Percentiles rank a stretch among this genome's conserved stretches.
phyloP scores from a whole-genome alignment of 768 basidiomycete genomes.

The Gelatoporia subvermispora region DNA sequence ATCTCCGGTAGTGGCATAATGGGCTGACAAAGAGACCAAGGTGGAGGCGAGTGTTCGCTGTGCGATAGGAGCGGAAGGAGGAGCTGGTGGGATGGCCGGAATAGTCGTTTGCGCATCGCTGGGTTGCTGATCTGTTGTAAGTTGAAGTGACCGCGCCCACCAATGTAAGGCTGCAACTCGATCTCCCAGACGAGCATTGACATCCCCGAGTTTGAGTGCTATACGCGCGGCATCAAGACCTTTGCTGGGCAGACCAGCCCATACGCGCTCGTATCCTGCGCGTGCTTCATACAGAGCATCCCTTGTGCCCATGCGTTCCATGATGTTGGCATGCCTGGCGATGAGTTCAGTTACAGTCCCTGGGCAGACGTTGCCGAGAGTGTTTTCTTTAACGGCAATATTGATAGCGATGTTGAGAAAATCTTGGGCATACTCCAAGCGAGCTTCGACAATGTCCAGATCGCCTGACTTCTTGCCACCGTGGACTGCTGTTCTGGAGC shows the following conservation, averaged over 20 bases:
- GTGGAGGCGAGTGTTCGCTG: conserved; percentile 60
- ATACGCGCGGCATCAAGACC: conserved; percentile 46
- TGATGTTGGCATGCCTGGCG: conserved; percentile 45
- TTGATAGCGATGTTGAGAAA: conserved; percentile 48
- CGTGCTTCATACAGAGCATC: conserved; percentile 50
- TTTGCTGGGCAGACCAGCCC: conserved; percentile 38
- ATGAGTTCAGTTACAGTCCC: conserved; percentile 53
- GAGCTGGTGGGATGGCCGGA: conserved; percentile 29
- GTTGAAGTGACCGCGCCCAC: conserved; percentile 59
- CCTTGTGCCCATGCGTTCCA: conserved; percentile 57
- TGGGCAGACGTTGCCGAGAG: conserved; percentile 39
- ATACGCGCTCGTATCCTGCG: conserved; percentile 52
- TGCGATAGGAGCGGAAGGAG: conserved; percentile 53
- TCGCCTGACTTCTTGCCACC: conserved; percentile 15
- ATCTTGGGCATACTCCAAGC: conserved; percentile 47
- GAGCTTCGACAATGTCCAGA: conserved; percentile 47
- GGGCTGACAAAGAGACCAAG: conserved; percentile 68
- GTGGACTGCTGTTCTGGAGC: conserved; percentile 28
- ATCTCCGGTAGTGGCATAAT: conserved; percentile 56
- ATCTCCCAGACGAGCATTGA: conserved; percentile 52
- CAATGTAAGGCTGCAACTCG: conserved; percentile 52
- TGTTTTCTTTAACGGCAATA: conserved; percentile 37
- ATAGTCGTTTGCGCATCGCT: conserved; percentile 11
- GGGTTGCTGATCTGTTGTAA: conserved; percentile 33
- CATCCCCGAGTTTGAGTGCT: conserved; percentile 65